phyloP scores from a whole-genome alignment of 257 asterid genomes.

The Misopates orontium region DNA sequence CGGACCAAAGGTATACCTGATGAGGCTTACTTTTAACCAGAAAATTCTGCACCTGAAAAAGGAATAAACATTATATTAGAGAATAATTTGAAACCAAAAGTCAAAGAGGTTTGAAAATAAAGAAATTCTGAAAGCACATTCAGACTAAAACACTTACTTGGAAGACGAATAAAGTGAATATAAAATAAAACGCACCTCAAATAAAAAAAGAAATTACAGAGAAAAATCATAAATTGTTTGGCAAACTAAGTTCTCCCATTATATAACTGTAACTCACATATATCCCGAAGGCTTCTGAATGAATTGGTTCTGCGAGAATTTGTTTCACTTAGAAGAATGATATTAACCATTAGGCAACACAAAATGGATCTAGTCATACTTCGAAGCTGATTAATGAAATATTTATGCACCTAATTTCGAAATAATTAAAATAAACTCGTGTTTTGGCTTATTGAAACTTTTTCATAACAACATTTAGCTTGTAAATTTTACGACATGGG shows the following conservation, averaged over 20 bases:
- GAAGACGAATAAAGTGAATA: slow-evolving; percentile 7
- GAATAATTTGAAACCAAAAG: neutral
- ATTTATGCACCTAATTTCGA: too few relatives aligned
- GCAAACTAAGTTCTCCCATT: slow-evolving; percentile 16
- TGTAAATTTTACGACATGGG: neutral
- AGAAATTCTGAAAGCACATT: neutral
- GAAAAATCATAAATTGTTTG: neutral
- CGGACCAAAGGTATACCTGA: slow-evolving; percentile 56
- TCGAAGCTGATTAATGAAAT: neutral
- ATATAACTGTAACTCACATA: neutral
- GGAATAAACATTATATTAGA: slow-evolving; percentile 21
- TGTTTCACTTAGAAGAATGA: neutral
- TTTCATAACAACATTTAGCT: too few relatives aligned
- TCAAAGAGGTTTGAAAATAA: neutral
- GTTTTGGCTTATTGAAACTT: too few relatives aligned
- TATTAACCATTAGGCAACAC: neutral
- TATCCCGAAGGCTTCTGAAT: slow-evolving; percentile 3
- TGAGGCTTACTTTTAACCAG: slow-evolving; percentile 78
- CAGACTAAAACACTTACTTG: slow-evolving; percentile 14
- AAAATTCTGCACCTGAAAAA: slow-evolving; percentile 74
- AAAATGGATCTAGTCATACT: neutral
- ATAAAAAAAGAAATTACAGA: neutral
- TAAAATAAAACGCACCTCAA: neutral
- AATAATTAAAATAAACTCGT: too few relatives aligned
- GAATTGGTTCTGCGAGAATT: slow-evolving; percentile 13